Evolutionary conservation across 2,329 filamentous ascomycete species (phyloP).

Genomic region (Xylariaceae sp.): DNA sequence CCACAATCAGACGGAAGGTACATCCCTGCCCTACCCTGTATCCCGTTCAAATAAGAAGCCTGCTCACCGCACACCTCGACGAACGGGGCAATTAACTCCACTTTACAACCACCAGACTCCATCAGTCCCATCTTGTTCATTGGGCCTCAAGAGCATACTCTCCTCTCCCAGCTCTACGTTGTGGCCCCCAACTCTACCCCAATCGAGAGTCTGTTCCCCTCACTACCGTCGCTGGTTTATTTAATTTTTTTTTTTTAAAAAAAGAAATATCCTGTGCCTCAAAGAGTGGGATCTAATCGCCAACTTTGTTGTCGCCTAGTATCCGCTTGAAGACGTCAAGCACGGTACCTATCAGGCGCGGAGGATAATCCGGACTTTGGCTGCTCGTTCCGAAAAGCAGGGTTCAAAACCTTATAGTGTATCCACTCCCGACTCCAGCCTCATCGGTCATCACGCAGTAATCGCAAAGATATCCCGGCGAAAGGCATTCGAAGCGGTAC

Average conservation of each 20-base stretch:
- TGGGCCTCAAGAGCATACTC: slow-evolving; percentile 34
- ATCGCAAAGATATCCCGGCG: slow-evolving; percentile 3
- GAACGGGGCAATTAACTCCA: slow-evolving; percentile 31
- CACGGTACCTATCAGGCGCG: slow-evolving; percentile 24
- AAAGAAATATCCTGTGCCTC: too few relatives aligned
- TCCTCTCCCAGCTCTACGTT: slow-evolving; percentile 29
- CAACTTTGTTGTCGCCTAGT: slow-evolving; percentile 21
- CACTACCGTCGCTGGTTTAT: too few relatives aligned
- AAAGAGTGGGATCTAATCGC: slow-evolving; percentile 22
- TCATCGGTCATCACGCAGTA: slow-evolving; percentile 8
- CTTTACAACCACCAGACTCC: slow-evolving; percentile 33
- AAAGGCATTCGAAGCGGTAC: slow-evolving; percentile 10
- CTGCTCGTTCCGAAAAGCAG: too few relatives aligned
- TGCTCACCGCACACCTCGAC: slow-evolving; percentile 29
- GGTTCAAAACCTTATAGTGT: slow-evolving; percentile 11
- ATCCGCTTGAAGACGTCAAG: slow-evolving; percentile 15
- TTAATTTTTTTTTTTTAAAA: too few relatives aligned
- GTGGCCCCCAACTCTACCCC: slow-evolving; percentile 33
- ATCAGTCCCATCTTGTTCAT: slow-evolving; percentile 30
- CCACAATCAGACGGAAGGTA: slow-evolving; percentile 12
- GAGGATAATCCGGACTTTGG: slow-evolving; percentile 25
- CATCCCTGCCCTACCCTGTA: slow-evolving; percentile 9
- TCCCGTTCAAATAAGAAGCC: slow-evolving; percentile 30
- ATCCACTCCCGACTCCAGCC: too few relatives aligned
- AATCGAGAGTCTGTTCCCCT: slow-evolving; percentile 29